Conservation (phyloP, 75 land plant genomes). For the Cunninghamia lanceolata region DNA sequence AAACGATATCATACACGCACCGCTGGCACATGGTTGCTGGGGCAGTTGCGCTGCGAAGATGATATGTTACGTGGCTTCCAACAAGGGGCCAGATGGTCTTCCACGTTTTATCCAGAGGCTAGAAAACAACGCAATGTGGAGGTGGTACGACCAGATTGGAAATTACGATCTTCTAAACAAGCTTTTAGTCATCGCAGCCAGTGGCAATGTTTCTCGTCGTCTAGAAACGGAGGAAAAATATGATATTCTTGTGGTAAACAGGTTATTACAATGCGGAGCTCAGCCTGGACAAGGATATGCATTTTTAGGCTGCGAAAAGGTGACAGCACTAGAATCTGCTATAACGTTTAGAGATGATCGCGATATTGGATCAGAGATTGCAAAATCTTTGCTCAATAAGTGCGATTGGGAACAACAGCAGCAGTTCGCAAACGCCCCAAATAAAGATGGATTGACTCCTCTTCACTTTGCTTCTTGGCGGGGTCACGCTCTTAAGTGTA, state of each 20-base stretch:
- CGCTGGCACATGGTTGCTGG: background rate
- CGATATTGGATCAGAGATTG: background rate
- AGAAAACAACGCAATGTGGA: background rate
- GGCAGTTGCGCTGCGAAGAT: background rate
- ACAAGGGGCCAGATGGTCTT: background rate
- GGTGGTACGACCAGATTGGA: background rate
- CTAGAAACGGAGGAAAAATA: background rate
- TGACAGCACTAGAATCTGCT: background rate
- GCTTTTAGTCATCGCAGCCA: background rate
- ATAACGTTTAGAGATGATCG: background rate
- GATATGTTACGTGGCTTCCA: background rate
- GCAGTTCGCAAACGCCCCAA: background rate
- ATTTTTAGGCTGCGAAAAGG: background rate
- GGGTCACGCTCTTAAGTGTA: background rate
- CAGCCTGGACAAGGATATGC: background rate
- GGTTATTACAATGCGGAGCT: background rate
- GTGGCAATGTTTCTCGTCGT: background rate
- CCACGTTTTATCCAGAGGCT: background rate
- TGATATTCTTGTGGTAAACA: background rate
- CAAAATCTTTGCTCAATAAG: background rate
- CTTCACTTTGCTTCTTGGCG: background rate
- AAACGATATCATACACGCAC: background rate
- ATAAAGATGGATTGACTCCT: background rate
- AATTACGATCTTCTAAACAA: background rate
- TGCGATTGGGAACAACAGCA: background rate